phyloP scores from a whole-genome alignment of 331 rosid species.

The Quercus tomentella region DNA sequence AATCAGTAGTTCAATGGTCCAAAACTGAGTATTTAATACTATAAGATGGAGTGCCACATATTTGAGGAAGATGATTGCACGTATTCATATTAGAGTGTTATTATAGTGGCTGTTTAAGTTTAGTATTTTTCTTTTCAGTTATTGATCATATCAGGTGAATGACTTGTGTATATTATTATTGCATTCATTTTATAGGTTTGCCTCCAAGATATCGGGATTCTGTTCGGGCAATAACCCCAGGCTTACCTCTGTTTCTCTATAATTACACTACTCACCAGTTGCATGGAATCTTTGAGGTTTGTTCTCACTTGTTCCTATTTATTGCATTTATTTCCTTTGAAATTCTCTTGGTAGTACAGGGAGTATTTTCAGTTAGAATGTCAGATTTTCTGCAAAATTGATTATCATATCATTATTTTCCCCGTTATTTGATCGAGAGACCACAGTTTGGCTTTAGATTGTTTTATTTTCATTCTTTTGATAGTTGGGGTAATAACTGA shows the following conservation, averaged over 20 bases:
- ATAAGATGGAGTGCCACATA: neutral
- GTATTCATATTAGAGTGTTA: neutral
- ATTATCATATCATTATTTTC: neutral
- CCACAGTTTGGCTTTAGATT: no score
- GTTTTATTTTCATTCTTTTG: neutral
- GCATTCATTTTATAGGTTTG: constrained; percentile 51
- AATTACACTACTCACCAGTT: constrained; percentile 97
- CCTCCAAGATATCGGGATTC: constrained; percentile 99
- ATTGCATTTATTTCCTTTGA: neutral
- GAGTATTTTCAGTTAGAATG: neutral
- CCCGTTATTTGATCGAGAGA: neutral
- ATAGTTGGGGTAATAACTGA: no score
- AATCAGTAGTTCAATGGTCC: neutral
- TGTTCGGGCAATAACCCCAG: constrained; percentile 97
- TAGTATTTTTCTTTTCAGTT: neutral
- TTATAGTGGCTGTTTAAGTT: constrained; percentile 1
- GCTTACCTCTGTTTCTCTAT: constrained; percentile 87
- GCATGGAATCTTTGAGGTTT: constrained; percentile 95
- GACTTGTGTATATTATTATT: constrained; percentile 15
- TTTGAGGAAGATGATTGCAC: neutral
- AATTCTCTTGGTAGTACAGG: constrained; percentile 1
- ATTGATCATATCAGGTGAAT: constrained; percentile 1
- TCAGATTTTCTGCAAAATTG: neutral
- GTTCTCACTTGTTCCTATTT: neutral
- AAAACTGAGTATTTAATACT: neutral